A percentile compares a stretch with the other conserved stretches of the same genome.
phyloP scores from a whole-genome alignment of 2,329 filamentous ascomycete species.

The Aspergillus nomiae region DNA sequence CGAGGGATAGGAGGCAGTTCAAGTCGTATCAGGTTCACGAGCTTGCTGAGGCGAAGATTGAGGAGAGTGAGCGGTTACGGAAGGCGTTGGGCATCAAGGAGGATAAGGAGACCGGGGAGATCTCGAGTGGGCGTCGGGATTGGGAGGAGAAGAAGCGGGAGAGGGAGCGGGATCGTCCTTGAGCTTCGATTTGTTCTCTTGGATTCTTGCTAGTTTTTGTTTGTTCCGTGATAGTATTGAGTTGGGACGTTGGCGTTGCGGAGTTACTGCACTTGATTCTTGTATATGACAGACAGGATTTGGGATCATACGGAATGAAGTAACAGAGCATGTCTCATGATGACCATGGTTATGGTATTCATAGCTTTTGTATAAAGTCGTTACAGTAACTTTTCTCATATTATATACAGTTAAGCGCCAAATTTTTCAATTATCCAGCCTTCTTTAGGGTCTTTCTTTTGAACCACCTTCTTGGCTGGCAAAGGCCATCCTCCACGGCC shows the following conservation, averaged over 20 bases:
- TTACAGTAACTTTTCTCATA: conserved; percentile 5
- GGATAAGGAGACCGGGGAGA: conserved; percentile 81
- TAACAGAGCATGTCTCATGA: not conserved
- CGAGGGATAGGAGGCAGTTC: conserved; percentile 54
- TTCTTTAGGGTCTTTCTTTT: conserved; percentile 70
- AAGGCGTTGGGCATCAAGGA: conserved; percentile 84
- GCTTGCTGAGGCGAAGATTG: conserved; percentile 91
- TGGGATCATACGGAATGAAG: not conserved
- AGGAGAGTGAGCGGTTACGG: conserved; percentile 86
- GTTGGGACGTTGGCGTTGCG: conserved; percentile 4
- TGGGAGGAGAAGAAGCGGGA: conserved; percentile 12
- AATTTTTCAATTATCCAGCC: conserved; percentile 73
- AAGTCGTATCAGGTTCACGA: conserved; percentile 97
- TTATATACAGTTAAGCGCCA: conserved; percentile 29
- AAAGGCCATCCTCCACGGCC: conserved; percentile 79
- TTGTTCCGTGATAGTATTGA: not conserved
- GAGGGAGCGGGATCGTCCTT: conserved; percentile 23
- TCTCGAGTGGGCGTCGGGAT: conserved; percentile 26
- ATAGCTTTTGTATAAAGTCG: conserved; percentile 5
- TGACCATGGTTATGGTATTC: not conserved
- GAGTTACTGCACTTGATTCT: not conserved
- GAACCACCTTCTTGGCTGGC: conserved; percentile 79
- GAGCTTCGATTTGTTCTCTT: conserved; percentile 6
- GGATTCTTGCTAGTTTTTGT: not conserved
- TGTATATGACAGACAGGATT: not conserved